phyloP scores from a whole-genome alignment of 208 protist genomes.

The Trypanosoma brucei region DNA sequence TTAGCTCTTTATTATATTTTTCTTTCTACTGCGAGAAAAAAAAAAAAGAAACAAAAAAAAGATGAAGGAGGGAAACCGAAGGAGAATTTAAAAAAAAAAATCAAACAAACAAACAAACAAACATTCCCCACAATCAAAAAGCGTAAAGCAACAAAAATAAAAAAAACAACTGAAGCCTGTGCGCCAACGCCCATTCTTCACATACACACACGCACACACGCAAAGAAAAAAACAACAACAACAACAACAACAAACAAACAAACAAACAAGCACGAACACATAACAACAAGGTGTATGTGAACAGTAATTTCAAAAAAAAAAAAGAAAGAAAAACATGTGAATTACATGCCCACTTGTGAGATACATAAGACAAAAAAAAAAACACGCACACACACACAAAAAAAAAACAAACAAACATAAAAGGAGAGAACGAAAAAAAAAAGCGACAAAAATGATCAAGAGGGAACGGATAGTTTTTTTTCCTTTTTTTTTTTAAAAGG shows the following conservation, averaged over 20 bases:
- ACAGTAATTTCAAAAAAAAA: too few species aligned
- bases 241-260: too few species aligned
- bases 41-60: constrained; percentile 19
- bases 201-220: too few species aligned
- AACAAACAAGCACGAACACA: too few species aligned
- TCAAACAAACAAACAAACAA: constrained; percentile 6
- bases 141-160: constrained; percentile 14
- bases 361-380: too few species aligned
- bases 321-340: too few species aligned
- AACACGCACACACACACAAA: too few species aligned
- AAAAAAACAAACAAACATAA: neutral
- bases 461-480: constrained; percentile 7
- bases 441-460: neutral
- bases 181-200: too few species aligned
- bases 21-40: neutral
- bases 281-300: too few species aligned
- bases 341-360: too few species aligned
- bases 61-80: constrained; percentile 13
- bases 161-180: too few species aligned
- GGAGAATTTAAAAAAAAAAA: constrained; percentile 11
- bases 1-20: constrained; percentile 9
- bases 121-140: neutral
- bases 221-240: too few species aligned
- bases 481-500: constrained; percentile 18
- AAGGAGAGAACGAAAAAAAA: constrained; percentile 11